A percentile compares a stretch with the other conserved stretches of the same genome.
These are phyloP conservation scores for Ceriops tagal DNA, from an alignment of 345 rosid species.

Conservation along the genomic window DNA sequence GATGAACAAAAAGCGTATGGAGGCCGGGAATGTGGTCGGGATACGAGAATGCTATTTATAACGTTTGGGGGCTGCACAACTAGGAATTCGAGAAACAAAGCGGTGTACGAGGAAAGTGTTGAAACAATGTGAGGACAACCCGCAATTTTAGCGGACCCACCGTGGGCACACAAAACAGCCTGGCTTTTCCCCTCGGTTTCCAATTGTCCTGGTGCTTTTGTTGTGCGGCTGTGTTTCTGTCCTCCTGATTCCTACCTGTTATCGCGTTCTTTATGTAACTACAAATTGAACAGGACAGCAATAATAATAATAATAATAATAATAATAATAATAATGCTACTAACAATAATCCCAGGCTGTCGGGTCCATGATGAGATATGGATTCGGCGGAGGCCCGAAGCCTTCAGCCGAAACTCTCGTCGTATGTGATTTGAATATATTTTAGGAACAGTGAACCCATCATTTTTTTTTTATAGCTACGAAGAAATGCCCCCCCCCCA, in stretches of 20 bases:
- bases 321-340: too few relatives aligned
- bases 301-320: too few relatives aligned
- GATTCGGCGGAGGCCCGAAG: too few relatives aligned
- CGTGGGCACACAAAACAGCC: neutral
- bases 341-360: too few relatives aligned
- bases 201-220: neutral
- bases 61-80: neutral
- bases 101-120: too few relatives aligned
- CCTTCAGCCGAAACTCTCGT: too few relatives aligned
- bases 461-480: too few relatives aligned
- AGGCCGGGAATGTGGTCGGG: neutral
- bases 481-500: too few relatives aligned
- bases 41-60: neutral
- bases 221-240: neutral
- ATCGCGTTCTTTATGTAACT: neutral
- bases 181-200: neutral
- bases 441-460: too few relatives aligned
- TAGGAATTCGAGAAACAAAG: neutral
- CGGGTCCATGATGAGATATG: too few relatives aligned
- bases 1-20: neutral
- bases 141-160: conserved; percentile 20
- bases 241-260: conserved; percentile 22
- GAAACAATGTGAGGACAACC: conserved; percentile 5
- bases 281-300: neutral
- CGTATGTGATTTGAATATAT: too few relatives aligned